Evolutionary conservation across 176 grass and related monocot genomes (phyloP).

Genomic region (Oryza coarctata): DNA sequence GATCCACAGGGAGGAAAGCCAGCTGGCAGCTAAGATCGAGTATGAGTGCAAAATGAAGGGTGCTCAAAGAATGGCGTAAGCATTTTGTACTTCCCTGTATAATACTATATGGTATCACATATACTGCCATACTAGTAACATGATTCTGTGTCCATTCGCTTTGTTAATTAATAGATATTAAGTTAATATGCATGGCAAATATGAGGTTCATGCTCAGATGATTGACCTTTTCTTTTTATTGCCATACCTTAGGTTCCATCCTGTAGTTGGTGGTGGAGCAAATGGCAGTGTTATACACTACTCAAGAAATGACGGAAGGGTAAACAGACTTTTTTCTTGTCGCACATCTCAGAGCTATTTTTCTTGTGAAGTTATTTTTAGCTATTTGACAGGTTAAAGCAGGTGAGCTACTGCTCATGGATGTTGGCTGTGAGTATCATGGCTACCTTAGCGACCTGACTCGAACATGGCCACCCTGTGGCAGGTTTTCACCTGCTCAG

Average conservation of each 20-base stretch:
- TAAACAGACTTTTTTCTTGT: slow-evolving; percentile 29
- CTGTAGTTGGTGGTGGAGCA: slow-evolving; percentile 78
- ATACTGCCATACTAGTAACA: background rate
- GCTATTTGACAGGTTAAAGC: slow-evolving; percentile 65
- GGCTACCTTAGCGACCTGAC: slow-evolving; percentile 94
- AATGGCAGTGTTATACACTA: slow-evolving; percentile 96
- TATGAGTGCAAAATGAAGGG: slow-evolving; percentile 98
- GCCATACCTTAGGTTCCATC: slow-evolving; percentile 74
- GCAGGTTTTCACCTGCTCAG: slow-evolving; percentile 82
- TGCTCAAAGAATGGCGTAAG: slow-evolving; percentile 97
- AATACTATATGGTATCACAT: slow-evolving; percentile 1
- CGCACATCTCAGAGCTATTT: slow-evolving; percentile 4
- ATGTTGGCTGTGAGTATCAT: slow-evolving; percentile 96
- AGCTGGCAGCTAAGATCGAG: slow-evolving; percentile 81
- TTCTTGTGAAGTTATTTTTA: slow-evolving; percentile 47
- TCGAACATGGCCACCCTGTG: slow-evolving; percentile 76
- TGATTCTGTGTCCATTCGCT: background rate
- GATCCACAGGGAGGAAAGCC: slow-evolving; percentile 72
- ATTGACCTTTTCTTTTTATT: slow-evolving; percentile 8
- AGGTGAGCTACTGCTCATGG: slow-evolving; percentile 90
- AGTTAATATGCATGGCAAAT: background rate
- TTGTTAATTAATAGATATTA: slow-evolving; percentile 5
- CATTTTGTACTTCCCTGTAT: slow-evolving; percentile 25
- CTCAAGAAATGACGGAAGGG: slow-evolving; percentile 83
- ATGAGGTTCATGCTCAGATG: background rate